Evolutionary conservation across 495 filamentous ascomycete species (phyloP).

Genomic region (Aspergillus diversus): DNA sequence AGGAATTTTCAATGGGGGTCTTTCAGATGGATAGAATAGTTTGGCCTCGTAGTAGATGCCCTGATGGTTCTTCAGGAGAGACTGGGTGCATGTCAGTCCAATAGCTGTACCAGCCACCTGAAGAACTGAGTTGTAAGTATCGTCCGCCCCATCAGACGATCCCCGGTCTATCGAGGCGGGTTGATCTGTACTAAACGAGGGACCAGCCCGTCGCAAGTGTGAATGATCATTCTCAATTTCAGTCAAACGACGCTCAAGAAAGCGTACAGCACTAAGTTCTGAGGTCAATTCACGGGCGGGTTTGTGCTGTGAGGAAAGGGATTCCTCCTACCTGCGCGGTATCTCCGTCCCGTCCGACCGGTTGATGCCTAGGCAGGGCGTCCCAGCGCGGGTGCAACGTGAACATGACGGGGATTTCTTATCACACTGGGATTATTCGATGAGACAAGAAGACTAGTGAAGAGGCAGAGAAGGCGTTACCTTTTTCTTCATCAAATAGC

Average conservation of each 20-base stretch:
- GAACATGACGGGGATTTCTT: slow-evolving; percentile 1
- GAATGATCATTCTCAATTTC: background rate
- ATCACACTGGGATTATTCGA: background rate
- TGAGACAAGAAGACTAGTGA: background rate
- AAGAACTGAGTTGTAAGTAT: background rate
- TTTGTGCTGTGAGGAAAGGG: too few relatives aligned
- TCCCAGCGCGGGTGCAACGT: background rate
- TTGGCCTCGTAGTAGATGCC: background rate
- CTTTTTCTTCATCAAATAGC: slow-evolving; percentile 6
- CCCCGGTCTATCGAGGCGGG: background rate
- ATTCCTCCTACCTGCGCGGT: background rate
- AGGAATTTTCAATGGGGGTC: background rate
- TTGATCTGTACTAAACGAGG: too few relatives aligned
- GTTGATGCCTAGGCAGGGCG: slow-evolving; percentile 1
- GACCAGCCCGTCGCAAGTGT: background rate
- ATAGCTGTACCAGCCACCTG: background rate
- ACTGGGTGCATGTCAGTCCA: background rate
- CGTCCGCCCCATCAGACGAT: background rate
- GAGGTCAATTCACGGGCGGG: background rate
- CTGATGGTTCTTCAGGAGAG: background rate
- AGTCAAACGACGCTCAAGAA: background rate
- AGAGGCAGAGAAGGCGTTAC: background rate
- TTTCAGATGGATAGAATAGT: background rate
- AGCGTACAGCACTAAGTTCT: background rate
- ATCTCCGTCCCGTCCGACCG: background rate